These are phyloP conservation scores for Arabidopsis lyrata DNA, from an alignment of 441 rosid species.

Conservation along the genomic window DNA sequence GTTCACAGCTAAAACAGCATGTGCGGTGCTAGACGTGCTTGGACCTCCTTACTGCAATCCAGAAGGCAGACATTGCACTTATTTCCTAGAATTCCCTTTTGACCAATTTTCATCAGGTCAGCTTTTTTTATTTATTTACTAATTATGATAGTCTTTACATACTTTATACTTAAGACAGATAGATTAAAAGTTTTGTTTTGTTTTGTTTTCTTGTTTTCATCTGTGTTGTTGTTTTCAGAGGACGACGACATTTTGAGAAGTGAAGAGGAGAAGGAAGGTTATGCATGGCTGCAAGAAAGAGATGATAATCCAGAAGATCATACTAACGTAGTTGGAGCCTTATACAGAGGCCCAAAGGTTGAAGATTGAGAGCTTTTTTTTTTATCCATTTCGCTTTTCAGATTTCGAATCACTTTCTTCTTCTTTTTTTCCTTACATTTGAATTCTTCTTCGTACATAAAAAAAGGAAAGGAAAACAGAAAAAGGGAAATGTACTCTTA, in stretches of 20 bases:
- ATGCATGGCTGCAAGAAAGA: slow-evolving; percentile 81
- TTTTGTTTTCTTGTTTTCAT: slow-evolving; percentile 18
- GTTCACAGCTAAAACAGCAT: slow-evolving; percentile 82
- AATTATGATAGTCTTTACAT: neutral
- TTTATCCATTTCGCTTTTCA: slow-evolving; percentile 12
- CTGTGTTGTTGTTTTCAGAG: slow-evolving; percentile 20
- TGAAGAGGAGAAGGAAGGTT: slow-evolving; percentile 61
- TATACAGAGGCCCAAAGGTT: slow-evolving; percentile 64
- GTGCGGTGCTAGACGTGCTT: slow-evolving; percentile 91
- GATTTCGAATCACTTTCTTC: neutral
- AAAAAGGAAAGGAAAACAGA: neutral
- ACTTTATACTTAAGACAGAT: neutral
- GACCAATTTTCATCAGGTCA: slow-evolving; percentile 44
- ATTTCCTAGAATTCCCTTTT: slow-evolving; percentile 68
- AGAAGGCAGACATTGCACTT: slow-evolving; percentile 87
- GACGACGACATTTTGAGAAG: slow-evolving; percentile 48
- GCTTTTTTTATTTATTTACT: neutral
- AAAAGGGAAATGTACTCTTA: neutral
- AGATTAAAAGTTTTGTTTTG: neutral
- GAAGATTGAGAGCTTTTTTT: slow-evolving; percentile 23
- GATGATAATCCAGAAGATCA: slow-evolving; percentile 65
- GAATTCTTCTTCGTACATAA: slow-evolving; percentile 41
- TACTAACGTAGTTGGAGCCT: slow-evolving; percentile 51
- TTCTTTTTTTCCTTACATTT: slow-evolving; percentile 5
- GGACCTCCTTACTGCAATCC: slow-evolving; percentile 85